These are phyloP conservation scores for Aspergillus vadensis DNA, from an alignment of 2,329 filamentous ascomycete species.

Conservation along the genomic window DNA sequence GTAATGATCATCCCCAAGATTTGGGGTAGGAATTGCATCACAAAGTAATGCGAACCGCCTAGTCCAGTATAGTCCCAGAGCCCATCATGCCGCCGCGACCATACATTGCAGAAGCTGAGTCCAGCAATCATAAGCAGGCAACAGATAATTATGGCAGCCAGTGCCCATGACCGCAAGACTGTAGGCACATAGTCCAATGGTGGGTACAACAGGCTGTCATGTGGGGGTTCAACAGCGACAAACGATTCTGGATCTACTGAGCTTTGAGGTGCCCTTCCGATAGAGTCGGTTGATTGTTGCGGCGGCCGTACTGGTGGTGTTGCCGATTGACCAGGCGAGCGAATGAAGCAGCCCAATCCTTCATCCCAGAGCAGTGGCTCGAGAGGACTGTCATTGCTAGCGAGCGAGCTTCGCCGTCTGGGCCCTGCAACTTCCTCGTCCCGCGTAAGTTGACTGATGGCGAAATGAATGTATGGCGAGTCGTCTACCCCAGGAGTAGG, in stretches of 20 bases:
- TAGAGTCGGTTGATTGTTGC: conserved; percentile 18
- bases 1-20: conserved; percentile 71
- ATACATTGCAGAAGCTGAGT: conserved; percentile 72
- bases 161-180: conserved; percentile 67
- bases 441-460: conserved; percentile 81
- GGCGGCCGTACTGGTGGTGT: conserved; percentile 38
- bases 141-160: conserved; percentile 62
- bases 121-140: conserved; percentile 71
- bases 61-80: conserved; percentile 69
- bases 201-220: conserved; percentile 48
- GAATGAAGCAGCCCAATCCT: conserved; percentile 47
- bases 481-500: conserved; percentile 79
- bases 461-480: conserved; percentile 84
- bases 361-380: conserved; percentile 54
- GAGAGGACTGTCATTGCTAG: conserved; percentile 51
- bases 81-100: conserved; percentile 63
- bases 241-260: conserved; percentile 47
- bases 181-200: conserved; percentile 70
- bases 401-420: conserved; percentile 52
- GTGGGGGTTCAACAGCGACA: conserved; percentile 50
- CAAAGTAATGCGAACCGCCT: conserved; percentile 75
- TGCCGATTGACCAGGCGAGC: conserved; percentile 33
- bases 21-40: conserved; percentile 83
- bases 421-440: conserved; percentile 65
- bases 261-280: conserved; percentile 13